A percentile compares a stretch with the other conserved stretches of the same genome.
phyloP scores from a whole-genome alignment of 2,329 filamentous ascomycete species.

The Aspergillus texensis region DNA sequence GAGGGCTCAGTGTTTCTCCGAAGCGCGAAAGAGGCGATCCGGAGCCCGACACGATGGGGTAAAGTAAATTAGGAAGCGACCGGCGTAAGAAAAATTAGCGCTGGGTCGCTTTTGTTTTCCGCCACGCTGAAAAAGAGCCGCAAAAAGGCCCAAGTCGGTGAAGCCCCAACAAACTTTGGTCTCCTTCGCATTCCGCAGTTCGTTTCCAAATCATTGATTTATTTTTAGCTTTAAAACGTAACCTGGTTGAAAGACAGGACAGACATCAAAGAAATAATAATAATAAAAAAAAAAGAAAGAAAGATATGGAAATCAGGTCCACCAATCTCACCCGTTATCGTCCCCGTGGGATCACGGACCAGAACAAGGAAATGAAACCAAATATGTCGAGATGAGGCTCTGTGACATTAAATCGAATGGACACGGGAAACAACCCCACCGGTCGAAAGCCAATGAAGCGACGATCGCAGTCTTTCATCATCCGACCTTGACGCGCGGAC shows the following conservation, averaged over 20 bases:
- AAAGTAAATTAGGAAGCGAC: neutral
- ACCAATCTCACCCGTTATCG: neutral
- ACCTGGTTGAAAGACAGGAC: too few species aligned
- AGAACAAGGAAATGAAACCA: neutral
- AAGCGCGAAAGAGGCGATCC: neutral
- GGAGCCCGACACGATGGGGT: neutral
- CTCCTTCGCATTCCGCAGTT: neutral
- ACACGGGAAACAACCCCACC: neutral
- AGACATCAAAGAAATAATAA: too few species aligned
- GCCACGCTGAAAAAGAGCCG: neutral
- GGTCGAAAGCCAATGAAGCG: neutral
- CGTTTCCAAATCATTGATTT: neutral
- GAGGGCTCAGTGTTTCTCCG: neutral
- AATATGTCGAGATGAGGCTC: neutral
- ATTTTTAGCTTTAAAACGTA: neutral
- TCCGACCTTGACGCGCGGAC: slow-evolving; percentile 4
- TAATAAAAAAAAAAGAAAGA: too few species aligned
- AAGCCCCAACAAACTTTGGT: neutral
- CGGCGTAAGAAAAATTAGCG: too few species aligned
- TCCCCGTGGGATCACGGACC: neutral
- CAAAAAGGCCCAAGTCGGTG: neutral
- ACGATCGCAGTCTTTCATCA: neutral
- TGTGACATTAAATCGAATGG: neutral
- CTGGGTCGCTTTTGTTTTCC: neutral
- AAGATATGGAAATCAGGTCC: neutral